Conservation (phyloP, 768 basidiomycete species). For the Lactifluus subvellereus region DNA sequence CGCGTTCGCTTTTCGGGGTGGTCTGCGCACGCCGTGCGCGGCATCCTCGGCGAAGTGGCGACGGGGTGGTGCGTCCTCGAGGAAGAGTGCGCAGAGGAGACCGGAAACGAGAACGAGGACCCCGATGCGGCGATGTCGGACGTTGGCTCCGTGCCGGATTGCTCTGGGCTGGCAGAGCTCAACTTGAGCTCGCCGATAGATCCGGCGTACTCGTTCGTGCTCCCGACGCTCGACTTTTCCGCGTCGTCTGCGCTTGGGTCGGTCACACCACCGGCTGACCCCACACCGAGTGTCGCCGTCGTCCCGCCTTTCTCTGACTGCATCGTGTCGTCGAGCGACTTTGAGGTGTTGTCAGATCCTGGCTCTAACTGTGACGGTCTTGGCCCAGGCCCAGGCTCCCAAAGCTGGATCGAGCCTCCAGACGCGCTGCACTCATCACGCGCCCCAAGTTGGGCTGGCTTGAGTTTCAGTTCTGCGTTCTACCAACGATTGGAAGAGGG, state of each 20-base stretch:
- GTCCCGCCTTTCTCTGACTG: slow-evolving; percentile 8
- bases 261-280: slow-evolving; percentile 9
- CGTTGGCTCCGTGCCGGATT: slow-evolving; percentile 10
- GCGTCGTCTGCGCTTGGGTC: slow-evolving; percentile 35
- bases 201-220: slow-evolving; percentile 59
- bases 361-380: slow-evolving; percentile 7
- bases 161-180: slow-evolving; percentile 6
- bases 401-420: slow-evolving; percentile 16
- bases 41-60: slow-evolving; percentile 64
- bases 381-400: slow-evolving; percentile 25
- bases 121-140: slow-evolving; percentile 27
- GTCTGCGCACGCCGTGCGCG: slow-evolving; percentile 56
- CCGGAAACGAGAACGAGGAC: background rate
- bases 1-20: slow-evolving; percentile 71
- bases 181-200: slow-evolving; percentile 35
- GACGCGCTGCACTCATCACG: slow-evolving; percentile 13
- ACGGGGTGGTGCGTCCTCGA: slow-evolving; percentile 73
- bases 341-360: slow-evolving; percentile 7
- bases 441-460: slow-evolving; percentile 27
- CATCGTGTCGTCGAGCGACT: slow-evolving; percentile 6
- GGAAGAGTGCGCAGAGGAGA: slow-evolving; percentile 37
- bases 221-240: slow-evolving; percentile 75
- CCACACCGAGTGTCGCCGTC: slow-evolving; percentile 18
- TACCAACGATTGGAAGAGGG: slow-evolving; percentile 27
- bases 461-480: slow-evolving; percentile 41